These are phyloP conservation scores for Brasilioporus rufonigricans DNA, from an alignment of 768 basidiomycete genomes.

Conservation along the genomic window DNA sequence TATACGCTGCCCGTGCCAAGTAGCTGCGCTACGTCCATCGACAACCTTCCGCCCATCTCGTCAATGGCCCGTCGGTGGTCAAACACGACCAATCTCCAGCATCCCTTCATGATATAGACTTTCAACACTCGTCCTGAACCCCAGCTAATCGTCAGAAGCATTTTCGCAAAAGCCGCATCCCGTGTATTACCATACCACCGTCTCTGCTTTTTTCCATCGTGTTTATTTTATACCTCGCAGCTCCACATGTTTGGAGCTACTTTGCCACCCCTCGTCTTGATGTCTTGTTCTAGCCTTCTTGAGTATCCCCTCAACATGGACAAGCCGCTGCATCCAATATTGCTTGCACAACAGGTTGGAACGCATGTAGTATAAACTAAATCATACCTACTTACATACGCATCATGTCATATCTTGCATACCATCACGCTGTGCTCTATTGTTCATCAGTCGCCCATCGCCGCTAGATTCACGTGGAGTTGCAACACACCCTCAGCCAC, in stretches of 20 bases:
- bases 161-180: slow-evolving; percentile 7
- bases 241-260: neutral
- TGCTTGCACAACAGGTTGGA: slow-evolving; percentile 28
- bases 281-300: slow-evolving; percentile 31
- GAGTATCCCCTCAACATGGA: slow-evolving; percentile 24
- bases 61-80: slow-evolving; percentile 39
- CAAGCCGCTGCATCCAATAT: slow-evolving; percentile 22
- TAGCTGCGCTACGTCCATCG: slow-evolving; percentile 31
- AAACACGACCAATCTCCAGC: slow-evolving; percentile 30
- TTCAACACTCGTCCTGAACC: slow-evolving; percentile 1
- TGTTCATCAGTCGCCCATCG: slow-evolving; percentile 5
- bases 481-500: slow-evolving; percentile 2
- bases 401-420: slow-evolving; percentile 21
- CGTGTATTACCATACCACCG: slow-evolving; percentile 14
- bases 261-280: slow-evolving; percentile 19
- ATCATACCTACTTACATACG: slow-evolving; percentile 29
- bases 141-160: slow-evolving; percentile 8
- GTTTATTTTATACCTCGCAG: slow-evolving; percentile 12
- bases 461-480: neutral
- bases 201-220: neutral
- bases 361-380: slow-evolving; percentile 32
- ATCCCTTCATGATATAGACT: slow-evolving; percentile 35
- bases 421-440: slow-evolving; percentile 8
- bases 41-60: slow-evolving; percentile 35
- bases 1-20: slow-evolving; percentile 27